Conservation (phyloP, 2,329 filamentous ascomycete species). For the Stachybotrys chlorohalonatus region DNA sequence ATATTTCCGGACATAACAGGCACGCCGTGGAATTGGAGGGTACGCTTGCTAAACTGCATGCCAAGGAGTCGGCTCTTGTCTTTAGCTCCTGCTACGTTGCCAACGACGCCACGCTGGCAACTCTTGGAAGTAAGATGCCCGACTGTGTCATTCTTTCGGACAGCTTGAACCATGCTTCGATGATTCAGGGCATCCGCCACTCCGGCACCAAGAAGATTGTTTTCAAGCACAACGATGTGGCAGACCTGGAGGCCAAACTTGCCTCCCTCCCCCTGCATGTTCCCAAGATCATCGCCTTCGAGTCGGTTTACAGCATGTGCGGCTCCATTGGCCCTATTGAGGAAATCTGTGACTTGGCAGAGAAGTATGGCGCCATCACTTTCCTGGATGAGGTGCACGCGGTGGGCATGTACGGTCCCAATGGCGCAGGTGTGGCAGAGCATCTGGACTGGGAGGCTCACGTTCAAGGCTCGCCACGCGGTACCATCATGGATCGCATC, state of each 20-base stretch:
- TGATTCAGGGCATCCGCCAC: conserved; percentile 98
- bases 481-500: conserved; percentile 88
- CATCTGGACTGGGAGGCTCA: conserved; percentile 93
- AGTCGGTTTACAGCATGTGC: conserved; percentile 99
- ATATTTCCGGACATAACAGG: conserved; percentile 96
- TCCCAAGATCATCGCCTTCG: conserved; percentile 97
- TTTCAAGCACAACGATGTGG: conserved; percentile 97
- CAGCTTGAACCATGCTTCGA: conserved; percentile 94
- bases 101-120: conserved; percentile 93
- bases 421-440: conserved; percentile 91
- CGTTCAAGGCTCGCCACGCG: conserved; percentile 60
- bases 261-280: conserved; percentile 75
- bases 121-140: conserved; percentile 91
- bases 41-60: conserved; percentile 77
- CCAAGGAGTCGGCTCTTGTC: conserved; percentile 85
- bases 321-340: conserved; percentile 94
- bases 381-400: conserved; percentile 98
- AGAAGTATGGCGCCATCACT: conserved; percentile 95
- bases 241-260: conserved; percentile 84
- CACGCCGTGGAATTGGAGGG: conserved; percentile 81
- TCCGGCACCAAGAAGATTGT: conserved; percentile 96
- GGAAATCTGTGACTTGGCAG: conserved; percentile 89
- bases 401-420: conserved; percentile 97
- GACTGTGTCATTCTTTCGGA: conserved; percentile 97
- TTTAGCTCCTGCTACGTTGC: conserved; percentile 98